A percentile compares a stretch with the other conserved stretches of the same genome.
These are phyloP conservation scores for Colletotrichum coccodes DNA, from an alignment of 2,329 filamentous ascomycete genomes.

Conservation along the genomic window DNA sequence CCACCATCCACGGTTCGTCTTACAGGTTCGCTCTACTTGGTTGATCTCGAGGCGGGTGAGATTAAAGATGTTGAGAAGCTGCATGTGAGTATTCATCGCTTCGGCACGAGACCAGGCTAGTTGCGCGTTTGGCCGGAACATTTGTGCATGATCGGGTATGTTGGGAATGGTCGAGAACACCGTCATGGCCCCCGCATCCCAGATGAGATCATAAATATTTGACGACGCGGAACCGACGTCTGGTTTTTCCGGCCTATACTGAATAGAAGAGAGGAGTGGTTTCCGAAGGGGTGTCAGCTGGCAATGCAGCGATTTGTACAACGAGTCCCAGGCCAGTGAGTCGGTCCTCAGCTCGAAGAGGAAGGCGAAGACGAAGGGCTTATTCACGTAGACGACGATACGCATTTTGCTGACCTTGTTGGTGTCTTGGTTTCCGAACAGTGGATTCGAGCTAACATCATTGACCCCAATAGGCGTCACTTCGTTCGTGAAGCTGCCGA, in stretches of 20 bases:
- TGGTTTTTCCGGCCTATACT: slow-evolving; percentile 64
- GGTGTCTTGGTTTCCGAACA: slow-evolving; percentile 59
- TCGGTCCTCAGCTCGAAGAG: slow-evolving; percentile 73
- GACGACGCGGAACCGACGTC: slow-evolving; percentile 45
- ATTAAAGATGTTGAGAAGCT: slow-evolving; percentile 68
- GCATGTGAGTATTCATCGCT: slow-evolving; percentile 72
- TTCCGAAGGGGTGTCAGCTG: slow-evolving; percentile 70
- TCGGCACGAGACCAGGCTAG: slow-evolving; percentile 68
- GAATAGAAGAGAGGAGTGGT: slow-evolving; percentile 65
- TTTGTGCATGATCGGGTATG: slow-evolving; percentile 61
- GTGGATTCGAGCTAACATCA: slow-evolving; percentile 31
- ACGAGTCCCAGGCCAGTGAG: slow-evolving; percentile 62
- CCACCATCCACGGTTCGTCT: slow-evolving; percentile 77
- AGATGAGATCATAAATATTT: slow-evolving; percentile 70
- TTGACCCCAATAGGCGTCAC: slow-evolving; percentile 27
- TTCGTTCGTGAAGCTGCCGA: slow-evolving; percentile 39
- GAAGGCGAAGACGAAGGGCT: slow-evolving; percentile 82
- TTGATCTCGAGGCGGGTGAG: slow-evolving; percentile 53
- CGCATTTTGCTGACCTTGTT: slow-evolving; percentile 69
- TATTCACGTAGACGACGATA: slow-evolving; percentile 78
- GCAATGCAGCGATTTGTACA: slow-evolving; percentile 69
- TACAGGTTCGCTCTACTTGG: slow-evolving; percentile 70
- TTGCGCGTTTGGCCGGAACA: slow-evolving; percentile 15
- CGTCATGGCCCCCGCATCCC: slow-evolving; percentile 66
- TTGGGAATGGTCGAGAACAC: slow-evolving; percentile 74